These are phyloP conservation scores for Wickerhamomyces chaumierensis DNA, from an alignment of 805 yeast genomes.

Conservation along the genomic window DNA sequence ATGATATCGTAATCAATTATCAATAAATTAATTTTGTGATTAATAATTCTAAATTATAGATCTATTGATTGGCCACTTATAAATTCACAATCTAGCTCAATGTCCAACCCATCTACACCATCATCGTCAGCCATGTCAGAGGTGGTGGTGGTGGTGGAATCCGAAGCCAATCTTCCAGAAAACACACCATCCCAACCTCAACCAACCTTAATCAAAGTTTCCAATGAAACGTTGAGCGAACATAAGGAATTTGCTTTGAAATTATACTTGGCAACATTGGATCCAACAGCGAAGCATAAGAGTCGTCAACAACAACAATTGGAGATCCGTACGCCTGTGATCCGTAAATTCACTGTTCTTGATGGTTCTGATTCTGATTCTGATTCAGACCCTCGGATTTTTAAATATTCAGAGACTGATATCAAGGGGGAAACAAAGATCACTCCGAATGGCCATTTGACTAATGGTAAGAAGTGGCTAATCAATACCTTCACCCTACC, in stretches of 20 bases:
- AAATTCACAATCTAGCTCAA: too few species aligned
- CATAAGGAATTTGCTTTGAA: slow-evolving; percentile 7
- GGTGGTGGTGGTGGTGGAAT: too few species aligned
- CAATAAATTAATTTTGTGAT: too few species aligned
- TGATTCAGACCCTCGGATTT: slow-evolving; percentile 22
- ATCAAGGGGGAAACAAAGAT: slow-evolving; percentile 35
- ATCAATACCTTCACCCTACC: slow-evolving; percentile 31
- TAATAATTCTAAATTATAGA: too few species aligned
- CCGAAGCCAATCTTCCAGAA: slow-evolving; percentile 11
- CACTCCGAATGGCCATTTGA: slow-evolving; percentile 25
- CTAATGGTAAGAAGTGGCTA: slow-evolving; percentile 27
- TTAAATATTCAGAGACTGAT: slow-evolving; percentile 21
- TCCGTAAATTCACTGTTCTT: slow-evolving; percentile 8
- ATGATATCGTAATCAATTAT: too few species aligned
- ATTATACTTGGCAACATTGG: slow-evolving; percentile 7
- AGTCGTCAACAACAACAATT: not conserved
- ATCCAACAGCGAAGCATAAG: slow-evolving; percentile 3
- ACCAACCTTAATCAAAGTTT: slow-evolving; percentile 12
- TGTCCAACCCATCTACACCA: too few species aligned
- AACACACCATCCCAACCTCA: slow-evolving; percentile 16
- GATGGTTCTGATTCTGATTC: too few species aligned
- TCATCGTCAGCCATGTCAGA: too few species aligned
- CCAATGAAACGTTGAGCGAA: slow-evolving; percentile 3
- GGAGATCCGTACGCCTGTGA: slow-evolving; percentile 1
- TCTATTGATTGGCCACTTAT: too few species aligned